Base-by-base conservation (phyloP, 345 rosid species). In the Murraya koenigii region DNA sequence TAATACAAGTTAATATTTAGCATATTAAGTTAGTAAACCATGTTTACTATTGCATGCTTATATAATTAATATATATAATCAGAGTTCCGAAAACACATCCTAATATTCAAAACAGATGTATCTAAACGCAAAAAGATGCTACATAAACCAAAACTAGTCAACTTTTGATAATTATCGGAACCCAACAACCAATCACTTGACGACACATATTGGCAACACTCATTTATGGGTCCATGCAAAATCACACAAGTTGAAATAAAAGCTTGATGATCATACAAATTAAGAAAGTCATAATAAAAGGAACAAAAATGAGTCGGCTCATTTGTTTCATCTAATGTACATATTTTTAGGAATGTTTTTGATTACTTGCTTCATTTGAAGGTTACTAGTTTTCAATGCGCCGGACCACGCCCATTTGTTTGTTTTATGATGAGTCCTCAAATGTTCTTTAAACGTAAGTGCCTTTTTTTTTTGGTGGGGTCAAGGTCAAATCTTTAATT, bases 291-390 rank as follows among this genome's bases (percentile, higher is more conserved):
- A 0, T 20, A 41, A 4, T 61, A 38, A 30, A 25, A 73, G 33
- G 41, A 68, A 75, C 73, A 75, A 77, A 82, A 69, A 72, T 2
- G 22, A 60, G 87, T 82, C 90, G 88, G 89, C 90, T 75, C 22
- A 68, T 84, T 88, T 85, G 91, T 86, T 87, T 69, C 68, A 84
- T 84, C 33, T 72, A 15, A n/a, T 72, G 80, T 44, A 44, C 49
- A 13, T 44, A 13, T 77, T 49, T 47, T 36, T 23, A 1, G 23
- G 39, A 9, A 25, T 8, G 11, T 11, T 22, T 36, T 32, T 75
- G 35, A 44, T 63, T 44, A 41, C 62, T 68, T 61, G 78, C 82
- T 71, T 71, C 63, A 20, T 22, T 79, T 75, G 7, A 69, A 64
- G 71, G 80, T 35, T 26, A 67, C 28, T 15, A 6, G 14, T 26